Evolutionary conservation across 148 eudicot genomes (phyloP), one percentile per base, ranked within the genome.

Genomic region (Diospyros kaki): DNA sequence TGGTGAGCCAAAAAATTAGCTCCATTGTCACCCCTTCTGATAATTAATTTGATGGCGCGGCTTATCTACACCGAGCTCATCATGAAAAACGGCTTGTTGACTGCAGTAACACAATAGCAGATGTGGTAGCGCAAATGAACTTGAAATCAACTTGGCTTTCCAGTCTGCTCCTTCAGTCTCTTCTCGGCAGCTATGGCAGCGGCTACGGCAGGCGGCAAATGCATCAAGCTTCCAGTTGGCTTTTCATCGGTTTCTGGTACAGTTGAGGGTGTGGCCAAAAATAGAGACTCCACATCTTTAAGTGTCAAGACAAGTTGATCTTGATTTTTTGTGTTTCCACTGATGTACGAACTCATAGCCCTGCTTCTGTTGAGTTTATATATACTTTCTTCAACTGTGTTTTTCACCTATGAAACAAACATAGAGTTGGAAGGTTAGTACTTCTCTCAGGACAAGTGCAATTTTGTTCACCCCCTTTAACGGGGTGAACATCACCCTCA

Each of bases 311-410:
- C 76, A 55, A 92, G 94, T 45, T 92, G 92, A 76, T 95, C 98
- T 78, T 85, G 92, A 81, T 92, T 92, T 86, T 84, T 95, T 80
- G 84, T 90, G 76, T 92, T 95, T 51, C 92, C 89, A 6, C 93
- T 90, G 64, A 92, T 83, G 75, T 84, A 87, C 28, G 89, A 81
- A 71, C 84, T 87, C 6, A 89, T 74, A 69, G 73, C 83, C 74
- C 89, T 84, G 77, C 91, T 89, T 81, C 84, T 92, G 72, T 90
- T 95, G 66, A 95, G 64, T 70, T 86, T 92, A 76, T 86, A 86
- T 69, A 95, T 83, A 88, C 97, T 92, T 75, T 95, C 98, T 87
- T 95, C 98, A 44, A 95, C 98, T 55, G 92, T 95, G 71, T 84
- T 82, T 83, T 95, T 90, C 78, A 92, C 93, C 98, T 92, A 74